Percentiles rank a stretch among this genome's conserved stretches.
Conservation (phyloP, 2,329 filamentous ascomycete species). For the Leptographium wingfieldii region DNA sequence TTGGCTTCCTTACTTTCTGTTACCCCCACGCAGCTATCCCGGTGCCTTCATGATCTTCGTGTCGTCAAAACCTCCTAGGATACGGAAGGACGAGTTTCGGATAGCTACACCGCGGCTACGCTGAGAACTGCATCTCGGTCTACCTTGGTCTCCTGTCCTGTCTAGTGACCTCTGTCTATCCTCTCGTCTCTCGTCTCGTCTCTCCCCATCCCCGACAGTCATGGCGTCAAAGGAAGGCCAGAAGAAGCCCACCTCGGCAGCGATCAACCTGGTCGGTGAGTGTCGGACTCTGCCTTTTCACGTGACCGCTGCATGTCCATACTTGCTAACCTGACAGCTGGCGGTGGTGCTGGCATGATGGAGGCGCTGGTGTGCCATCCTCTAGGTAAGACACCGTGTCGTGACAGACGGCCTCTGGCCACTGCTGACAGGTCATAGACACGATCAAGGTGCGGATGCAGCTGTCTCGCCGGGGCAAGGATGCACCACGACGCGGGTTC, state of each 20-base stretch:
- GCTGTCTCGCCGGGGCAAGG: conserved; percentile 75
- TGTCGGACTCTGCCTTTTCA: conserved; percentile 5
- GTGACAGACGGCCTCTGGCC: neutral
- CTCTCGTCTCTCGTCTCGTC: neutral
- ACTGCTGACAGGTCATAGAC: conserved; percentile 35
- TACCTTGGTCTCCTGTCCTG: neutral
- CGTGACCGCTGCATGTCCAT: neutral
- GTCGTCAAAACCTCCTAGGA: conserved; percentile 13
- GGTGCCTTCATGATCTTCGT: conserved; percentile 10
- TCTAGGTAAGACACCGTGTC: conserved; percentile 45
- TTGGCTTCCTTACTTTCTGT: neutral
- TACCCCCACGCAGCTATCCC: neutral
- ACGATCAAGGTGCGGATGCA: conserved; percentile 99
- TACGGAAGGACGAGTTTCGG: conserved; percentile 15
- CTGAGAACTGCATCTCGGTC: neutral
- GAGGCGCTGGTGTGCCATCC: conserved; percentile 94
- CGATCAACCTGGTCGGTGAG: conserved; percentile 83
- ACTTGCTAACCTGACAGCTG: conserved; percentile 42
- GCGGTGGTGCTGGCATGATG: conserved; percentile 98
- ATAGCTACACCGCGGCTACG: neutral
- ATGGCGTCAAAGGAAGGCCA: conserved; percentile 31
- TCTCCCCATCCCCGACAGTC: neutral
- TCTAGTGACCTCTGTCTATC: neutral
- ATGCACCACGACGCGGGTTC: conserved; percentile 80
- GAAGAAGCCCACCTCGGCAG: conserved; percentile 61